Percentiles rank a stretch among this genome's conserved stretches.
These are phyloP conservation scores for Neurospora sp. DNA, from an alignment of 495 filamentous ascomycete genomes.

Conservation along the genomic window DNA sequence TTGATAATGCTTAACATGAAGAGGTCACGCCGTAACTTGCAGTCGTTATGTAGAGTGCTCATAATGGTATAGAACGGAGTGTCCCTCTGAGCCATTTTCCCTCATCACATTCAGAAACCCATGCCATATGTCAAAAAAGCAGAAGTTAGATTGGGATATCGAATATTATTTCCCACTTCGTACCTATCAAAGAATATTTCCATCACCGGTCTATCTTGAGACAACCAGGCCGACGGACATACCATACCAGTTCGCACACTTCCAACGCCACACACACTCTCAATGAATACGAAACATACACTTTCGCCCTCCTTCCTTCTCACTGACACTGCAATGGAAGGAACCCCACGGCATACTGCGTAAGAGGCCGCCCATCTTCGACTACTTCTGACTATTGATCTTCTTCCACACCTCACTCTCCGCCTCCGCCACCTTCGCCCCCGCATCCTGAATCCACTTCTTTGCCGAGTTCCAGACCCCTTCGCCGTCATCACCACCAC, in stretches of 20 bases:
- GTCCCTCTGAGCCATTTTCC: background rate
- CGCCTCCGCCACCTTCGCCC: slow-evolving; percentile 49
- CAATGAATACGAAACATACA: background rate
- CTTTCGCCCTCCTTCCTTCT: background rate
- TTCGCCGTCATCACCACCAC: slow-evolving; percentile 27
- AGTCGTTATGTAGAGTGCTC: background rate
- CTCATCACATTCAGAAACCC: background rate
- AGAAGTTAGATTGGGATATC: too few species aligned
- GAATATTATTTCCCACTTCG: background rate
- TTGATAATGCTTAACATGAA: background rate
- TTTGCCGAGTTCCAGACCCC: slow-evolving; percentile 46
- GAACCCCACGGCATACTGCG: background rate
- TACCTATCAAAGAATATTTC: background rate
- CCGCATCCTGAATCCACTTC: slow-evolving; percentile 51
- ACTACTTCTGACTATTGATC: slow-evolving; percentile 42
- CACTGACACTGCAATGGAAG: background rate
- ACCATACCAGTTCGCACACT: background rate
- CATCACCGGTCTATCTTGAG: background rate
- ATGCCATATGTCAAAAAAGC: background rate
- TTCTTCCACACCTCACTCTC: slow-evolving; percentile 65
- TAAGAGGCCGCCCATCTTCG: background rate
- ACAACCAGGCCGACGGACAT: background rate
- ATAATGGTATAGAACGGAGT: background rate
- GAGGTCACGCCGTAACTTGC: background rate
- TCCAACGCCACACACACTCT: background rate